Evolutionary conservation across 257 asterid genomes (phyloP).

Genomic region (Henckelia pumila): DNA sequence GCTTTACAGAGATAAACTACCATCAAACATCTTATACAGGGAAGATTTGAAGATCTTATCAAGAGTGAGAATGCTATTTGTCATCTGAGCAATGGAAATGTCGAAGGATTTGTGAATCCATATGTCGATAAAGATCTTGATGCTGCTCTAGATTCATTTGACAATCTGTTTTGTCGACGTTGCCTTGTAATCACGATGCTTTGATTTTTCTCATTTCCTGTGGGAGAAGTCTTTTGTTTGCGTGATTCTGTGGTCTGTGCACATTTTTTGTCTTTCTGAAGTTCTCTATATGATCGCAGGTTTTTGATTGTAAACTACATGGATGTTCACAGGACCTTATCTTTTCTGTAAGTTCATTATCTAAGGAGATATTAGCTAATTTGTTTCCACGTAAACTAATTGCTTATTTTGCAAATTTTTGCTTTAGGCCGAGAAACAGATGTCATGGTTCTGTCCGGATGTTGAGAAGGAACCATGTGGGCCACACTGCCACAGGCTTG

Average conservation of each 20-base stretch:
- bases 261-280: conserved; percentile 21
- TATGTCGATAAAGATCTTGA: conserved; percentile 83
- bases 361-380: conserved; percentile 14
- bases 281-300: conserved; percentile 46
- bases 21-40: conserved; percentile 81
- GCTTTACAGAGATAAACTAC: conserved; percentile 64
- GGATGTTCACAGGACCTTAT: conserved; percentile 94
- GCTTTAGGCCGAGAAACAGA: conserved; percentile 56
- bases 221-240: conserved; percentile 13
- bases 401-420: conserved; percentile 9
- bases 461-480: conserved; percentile 72
- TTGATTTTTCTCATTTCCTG: conserved; percentile 10
- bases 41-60: conserved; percentile 70
- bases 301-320: conserved; percentile 88
- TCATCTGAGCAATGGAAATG: conserved; percentile 38
- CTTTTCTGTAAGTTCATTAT: conserved; percentile 62
- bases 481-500: conserved; percentile 70
- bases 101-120: conserved; percentile 55
- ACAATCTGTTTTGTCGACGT: conserved; percentile 91
- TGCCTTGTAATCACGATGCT: conserved; percentile 65
- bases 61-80: conserved; percentile 38
- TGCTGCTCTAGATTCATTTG: conserved; percentile 90
- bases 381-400: not conserved
- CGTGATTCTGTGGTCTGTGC: conserved; percentile 21
- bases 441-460: conserved; percentile 48